Evolutionary conservation across 495 filamentous ascomycete genomes (phyloP).

Genomic region (Xylaria scruposa): DNA sequence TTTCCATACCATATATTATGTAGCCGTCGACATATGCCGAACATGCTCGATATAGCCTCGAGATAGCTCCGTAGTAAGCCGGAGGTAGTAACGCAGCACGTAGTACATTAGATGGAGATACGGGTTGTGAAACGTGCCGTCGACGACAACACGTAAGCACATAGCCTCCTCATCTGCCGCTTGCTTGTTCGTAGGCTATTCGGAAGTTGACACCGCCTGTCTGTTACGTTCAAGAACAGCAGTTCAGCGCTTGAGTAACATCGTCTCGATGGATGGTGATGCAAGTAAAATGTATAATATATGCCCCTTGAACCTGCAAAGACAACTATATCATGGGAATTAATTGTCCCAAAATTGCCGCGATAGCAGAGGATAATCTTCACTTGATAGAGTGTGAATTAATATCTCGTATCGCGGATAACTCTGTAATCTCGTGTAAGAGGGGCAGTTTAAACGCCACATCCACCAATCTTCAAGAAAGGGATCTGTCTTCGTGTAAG

Average conservation of each 20-base stretch:
- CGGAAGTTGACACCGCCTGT: neutral
- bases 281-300: neutral
- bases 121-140: neutral
- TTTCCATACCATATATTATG: neutral
- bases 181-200: neutral
- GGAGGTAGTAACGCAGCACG: neutral
- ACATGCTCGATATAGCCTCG: neutral
- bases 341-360: neutral
- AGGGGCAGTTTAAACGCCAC: neutral
- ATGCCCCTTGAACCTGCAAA: neutral
- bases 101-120: neutral
- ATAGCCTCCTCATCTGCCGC: neutral
- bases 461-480: no score
- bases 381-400: neutral
- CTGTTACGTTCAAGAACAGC: neutral
- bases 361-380: neutral
- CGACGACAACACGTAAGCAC: neutral
- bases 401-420: neutral
- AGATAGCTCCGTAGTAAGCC: neutral
- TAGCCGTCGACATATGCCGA: neutral
- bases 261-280: neutral
- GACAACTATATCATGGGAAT: neutral
- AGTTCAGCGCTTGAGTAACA: neutral
- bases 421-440: neutral
- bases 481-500: neutral